These are phyloP conservation scores for Jamesozyma spencerorum DNA, from an alignment of 805 yeast genomes.

Conservation along the genomic window DNA sequence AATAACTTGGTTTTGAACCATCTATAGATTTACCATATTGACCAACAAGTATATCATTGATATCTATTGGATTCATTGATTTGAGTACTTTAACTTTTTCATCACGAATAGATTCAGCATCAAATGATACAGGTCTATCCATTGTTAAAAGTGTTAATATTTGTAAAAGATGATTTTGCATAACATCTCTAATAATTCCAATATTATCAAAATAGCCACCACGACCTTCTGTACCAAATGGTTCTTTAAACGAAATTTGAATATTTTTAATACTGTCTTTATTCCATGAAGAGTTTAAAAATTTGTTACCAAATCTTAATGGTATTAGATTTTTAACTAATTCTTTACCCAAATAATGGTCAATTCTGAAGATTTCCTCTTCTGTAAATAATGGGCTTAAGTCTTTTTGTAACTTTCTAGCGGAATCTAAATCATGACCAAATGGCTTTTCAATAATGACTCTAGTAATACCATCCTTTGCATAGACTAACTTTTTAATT, in stretches of 20 bases:
- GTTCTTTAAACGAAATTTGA: conserved; percentile 90
- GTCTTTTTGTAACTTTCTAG: conserved; percentile 64
- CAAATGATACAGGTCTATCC: conserved; percentile 91
- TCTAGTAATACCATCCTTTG: conserved; percentile 61
- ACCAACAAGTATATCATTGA: conserved; percentile 64
- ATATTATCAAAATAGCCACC: conserved; percentile 94
- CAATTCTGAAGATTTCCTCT: conserved; percentile 88
- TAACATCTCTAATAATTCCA: conserved; percentile 94
- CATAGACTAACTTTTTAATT: conserved; percentile 59
- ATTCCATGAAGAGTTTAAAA: conserved; percentile 82
- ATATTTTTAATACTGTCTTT: conserved; percentile 65
- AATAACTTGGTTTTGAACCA: conserved; percentile 81
- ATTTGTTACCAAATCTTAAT: conserved; percentile 81
- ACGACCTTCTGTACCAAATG: conserved; percentile 96
- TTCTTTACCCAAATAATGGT: conserved; percentile 95
- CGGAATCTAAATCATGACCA: conserved; percentile 79
- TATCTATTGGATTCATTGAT: conserved; percentile 61
- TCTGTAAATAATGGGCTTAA: conserved; percentile 86
- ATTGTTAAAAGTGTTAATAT: conserved; percentile 83
- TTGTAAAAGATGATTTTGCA: conserved; percentile 94
- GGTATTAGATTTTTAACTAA: conserved; percentile 90
- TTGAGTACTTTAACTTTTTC: conserved; percentile 90
- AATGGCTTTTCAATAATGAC: conserved; percentile 93
- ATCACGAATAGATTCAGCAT: conserved; percentile 88
- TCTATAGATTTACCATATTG: conserved; percentile 80